These are phyloP conservation scores for Globisporangium irregulare DNA, from an alignment of 352 stramenopile species.

Conservation along the genomic window DNA sequence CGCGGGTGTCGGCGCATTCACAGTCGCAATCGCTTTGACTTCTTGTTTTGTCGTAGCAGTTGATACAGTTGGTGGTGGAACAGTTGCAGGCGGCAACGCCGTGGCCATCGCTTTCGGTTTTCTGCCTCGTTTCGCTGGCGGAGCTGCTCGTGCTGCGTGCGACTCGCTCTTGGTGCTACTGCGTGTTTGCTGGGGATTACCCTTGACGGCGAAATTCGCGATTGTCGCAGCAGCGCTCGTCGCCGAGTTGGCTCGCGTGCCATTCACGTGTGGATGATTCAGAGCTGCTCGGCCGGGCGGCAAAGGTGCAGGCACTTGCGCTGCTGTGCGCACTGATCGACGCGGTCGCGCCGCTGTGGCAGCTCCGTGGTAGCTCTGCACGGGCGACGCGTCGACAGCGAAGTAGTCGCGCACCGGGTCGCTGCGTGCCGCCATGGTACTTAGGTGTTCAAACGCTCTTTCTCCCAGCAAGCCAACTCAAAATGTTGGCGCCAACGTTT, in stretches of 20 bases:
- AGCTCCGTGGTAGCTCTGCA: not conserved
- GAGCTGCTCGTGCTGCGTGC: not conserved
- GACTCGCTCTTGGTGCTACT: not conserved
- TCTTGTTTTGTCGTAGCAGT: not conserved
- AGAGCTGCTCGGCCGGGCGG: not conserved
- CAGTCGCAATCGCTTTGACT: not conserved
- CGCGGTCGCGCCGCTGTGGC: not conserved
- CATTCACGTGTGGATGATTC: not conserved
- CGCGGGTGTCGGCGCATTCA: not conserved
- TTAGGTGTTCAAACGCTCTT: not conserved
- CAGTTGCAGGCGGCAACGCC: not conserved
- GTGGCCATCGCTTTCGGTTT: not conserved
- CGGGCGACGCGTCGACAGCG: constrained; percentile 2
- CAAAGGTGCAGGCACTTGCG: not conserved
- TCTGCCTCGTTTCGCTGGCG: not conserved
- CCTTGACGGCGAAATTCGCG: not conserved
- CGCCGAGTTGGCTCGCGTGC: not conserved
- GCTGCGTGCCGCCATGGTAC: not conserved
- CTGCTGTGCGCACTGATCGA: not conserved
- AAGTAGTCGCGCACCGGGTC: constrained; percentile 20
- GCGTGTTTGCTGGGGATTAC: not conserved
- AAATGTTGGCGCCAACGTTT: constrained; percentile 4
- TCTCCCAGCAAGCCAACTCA: not conserved
- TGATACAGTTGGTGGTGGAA: not conserved
- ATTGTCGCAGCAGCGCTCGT: not conserved